Evolutionary conservation across 1,284 basidiomycete genomes (phyloP), one percentile per base, ranked within the genome.

Genomic region (Tylopilus sp.): DNA sequence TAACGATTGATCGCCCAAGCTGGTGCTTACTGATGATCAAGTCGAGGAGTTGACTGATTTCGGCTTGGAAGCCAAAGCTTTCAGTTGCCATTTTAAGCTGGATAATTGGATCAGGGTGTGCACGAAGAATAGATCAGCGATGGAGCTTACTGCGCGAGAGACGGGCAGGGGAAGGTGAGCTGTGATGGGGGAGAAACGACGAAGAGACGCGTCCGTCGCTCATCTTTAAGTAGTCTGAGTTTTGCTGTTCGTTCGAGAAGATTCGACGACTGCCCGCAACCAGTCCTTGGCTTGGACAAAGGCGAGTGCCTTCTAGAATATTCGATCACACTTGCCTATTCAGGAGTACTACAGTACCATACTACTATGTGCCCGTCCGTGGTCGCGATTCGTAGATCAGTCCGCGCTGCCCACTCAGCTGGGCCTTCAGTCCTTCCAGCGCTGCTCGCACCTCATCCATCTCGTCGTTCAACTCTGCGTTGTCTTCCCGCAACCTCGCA

Each of bases 21-120:
- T 8, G 42, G 21, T 43, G 74, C 82, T 50, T 64, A 89, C 88
- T 92, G 80, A 91, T 92, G 75, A 93, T 93, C 68, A 93, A 75
- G 76, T 93, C 91, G 54, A 93, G 78, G 57, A 94, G 77, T 75
- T 95, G 91, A 70, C 85, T 89, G 82, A 97, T 97, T 82, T 97
- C 94, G 71, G 94, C 94, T 74, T 96, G 91, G 82, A 91, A 92
- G 70, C 88, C 88, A 72, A 91, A 91, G 74, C 82, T 85, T 74
- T 91, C 88, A 52, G 82, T 74, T 57, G 86, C 81, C 83, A 87
- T 88, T 76, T 74, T 60, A 44, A 56, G 56, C 64, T 59, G 44
- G 39, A 48, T 17, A 45, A 44, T 34, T 26, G 53, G 41, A 48
- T 65, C n/a, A 40, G 10, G 50, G 17, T 17, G 29, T 11, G 34